phyloP scores from a whole-genome alignment of 306 rosid genomes.

The Myrica gale region DNA sequence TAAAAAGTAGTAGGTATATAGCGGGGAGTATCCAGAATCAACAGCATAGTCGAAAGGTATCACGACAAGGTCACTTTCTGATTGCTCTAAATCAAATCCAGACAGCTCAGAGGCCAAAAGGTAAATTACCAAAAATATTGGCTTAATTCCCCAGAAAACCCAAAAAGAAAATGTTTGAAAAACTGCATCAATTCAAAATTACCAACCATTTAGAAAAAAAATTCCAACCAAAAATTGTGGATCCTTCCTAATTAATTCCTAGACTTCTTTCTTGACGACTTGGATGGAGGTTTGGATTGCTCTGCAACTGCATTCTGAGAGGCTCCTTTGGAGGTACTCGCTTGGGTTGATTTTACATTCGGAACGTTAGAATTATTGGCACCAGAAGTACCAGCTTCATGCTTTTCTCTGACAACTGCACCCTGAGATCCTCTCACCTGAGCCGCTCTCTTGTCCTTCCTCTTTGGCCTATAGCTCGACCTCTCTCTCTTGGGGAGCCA shows the following conservation, averaged over 20 bases:
- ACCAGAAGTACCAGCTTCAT: constrained; percentile 49
- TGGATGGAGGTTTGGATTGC: constrained; percentile 60
- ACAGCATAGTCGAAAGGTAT: background rate
- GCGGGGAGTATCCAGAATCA: background rate
- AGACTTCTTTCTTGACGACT: constrained; percentile 77
- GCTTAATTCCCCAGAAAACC: constrained; percentile 20
- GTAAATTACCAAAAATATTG: constrained; percentile 15
- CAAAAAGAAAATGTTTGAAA: constrained; percentile 22
- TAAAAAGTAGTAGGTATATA: background rate
- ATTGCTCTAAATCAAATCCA: constrained; percentile 7
- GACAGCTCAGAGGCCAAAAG: constrained; percentile 3
- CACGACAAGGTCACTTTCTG: background rate
- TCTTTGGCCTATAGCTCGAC: constrained; percentile 89
- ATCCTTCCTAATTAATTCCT: constrained; percentile 47
- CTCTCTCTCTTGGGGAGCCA: constrained; percentile 99
- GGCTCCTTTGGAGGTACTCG: constrained; percentile 55
- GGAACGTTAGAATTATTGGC: constrained; percentile 44
- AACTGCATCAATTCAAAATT: constrained; percentile 11
- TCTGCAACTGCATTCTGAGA: constrained; percentile 51
- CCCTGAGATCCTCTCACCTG: constrained; percentile 99
- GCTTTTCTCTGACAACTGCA: constrained; percentile 79
- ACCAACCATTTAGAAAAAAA: too few relatives aligned
- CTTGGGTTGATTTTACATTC: constrained; percentile 64
- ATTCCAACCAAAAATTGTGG: constrained; percentile 18
- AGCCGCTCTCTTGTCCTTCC: constrained; percentile 95